Evolutionary conservation across 352 stramenopile species (phyloP).

Genomic region (Phytophthora melonis): DNA sequence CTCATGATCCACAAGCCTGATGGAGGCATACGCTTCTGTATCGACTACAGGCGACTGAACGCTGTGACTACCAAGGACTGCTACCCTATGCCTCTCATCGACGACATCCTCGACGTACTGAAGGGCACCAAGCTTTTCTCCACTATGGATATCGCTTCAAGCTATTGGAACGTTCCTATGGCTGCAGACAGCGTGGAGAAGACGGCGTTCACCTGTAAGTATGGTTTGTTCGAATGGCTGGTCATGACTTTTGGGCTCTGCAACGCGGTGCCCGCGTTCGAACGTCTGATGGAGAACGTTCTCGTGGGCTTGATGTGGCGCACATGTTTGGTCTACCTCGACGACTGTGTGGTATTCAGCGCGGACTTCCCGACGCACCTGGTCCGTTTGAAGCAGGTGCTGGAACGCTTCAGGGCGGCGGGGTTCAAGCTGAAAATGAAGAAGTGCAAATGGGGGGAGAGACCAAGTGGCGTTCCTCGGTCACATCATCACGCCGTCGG

Average conservation of each 20-base stretch:
- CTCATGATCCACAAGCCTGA: neutral
- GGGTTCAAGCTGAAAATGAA: conserved; percentile 16
- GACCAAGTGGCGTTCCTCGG: conserved; percentile 12
- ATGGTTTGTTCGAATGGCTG: neutral
- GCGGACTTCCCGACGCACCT: conserved; percentile 7
- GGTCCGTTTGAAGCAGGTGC: neutral
- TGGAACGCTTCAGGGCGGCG: neutral
- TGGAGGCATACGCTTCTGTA: conserved; percentile 24
- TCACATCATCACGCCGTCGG: conserved; percentile 1
- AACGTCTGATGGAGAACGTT: conserved; percentile 15
- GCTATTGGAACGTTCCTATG: conserved; percentile 9
- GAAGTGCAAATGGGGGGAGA: conserved; percentile 9
- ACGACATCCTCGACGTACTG: conserved; percentile 21
- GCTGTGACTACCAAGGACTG: conserved; percentile 15
- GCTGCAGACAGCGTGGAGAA: neutral
- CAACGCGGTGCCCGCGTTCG: neutral
- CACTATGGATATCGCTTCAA: conserved; percentile 2
- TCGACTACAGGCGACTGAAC: conserved; percentile 20
- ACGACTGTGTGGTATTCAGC: conserved; percentile 12
- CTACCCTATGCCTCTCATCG: conserved; percentile 13
- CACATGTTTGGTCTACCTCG: conserved; percentile 3
- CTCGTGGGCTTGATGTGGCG: conserved; percentile 6
- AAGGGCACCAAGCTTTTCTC: conserved; percentile 5
- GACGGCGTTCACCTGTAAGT: conserved; percentile 16
- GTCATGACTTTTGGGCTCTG: conserved; percentile 8